Evolutionary conservation across 1,139 yeast genomes (phyloP), one percentile per base, ranked within the genome.

Genomic region (Kazachstania sp.): DNA sequence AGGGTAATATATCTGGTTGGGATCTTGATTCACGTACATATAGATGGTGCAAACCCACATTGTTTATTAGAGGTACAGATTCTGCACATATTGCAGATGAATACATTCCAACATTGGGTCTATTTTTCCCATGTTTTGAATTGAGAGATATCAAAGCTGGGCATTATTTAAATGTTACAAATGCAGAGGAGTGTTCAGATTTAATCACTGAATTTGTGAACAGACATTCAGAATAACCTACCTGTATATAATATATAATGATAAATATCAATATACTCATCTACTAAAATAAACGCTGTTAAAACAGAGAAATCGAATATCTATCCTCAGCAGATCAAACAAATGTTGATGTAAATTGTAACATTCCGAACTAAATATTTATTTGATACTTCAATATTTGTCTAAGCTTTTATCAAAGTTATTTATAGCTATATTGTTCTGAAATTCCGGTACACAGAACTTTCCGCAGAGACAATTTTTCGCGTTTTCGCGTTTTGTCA

Each of bases 21-120:
- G 95, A 95, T 16, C 85, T 72, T 61, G 79, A 76, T 51, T 73
- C 81, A 3, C 70, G 70, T 37, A 62, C 71, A 2, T 69, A 72
- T 26, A 69, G 83, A 43, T 88, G 78, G 78, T 63, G 75, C 0
- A 87, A 86, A 0, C 95, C 96, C 0, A 67, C 86, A 0, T 65
- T 90, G 49, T 85, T 92, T 60, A 72, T 92, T 12, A 72, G 97
- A 54, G 98, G 97, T 2, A 73, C 83, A 0, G 71, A 79, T 46
- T 85, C 95, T 0, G 66, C 71, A 8, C 90, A 87, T 63, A 81
- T 90, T n/a, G 82, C 95, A 0, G 97, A 90, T 64, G 97, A 88
- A 50, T 78, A 77, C 29, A 66, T 88, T 34, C 83, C 86, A 0
- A 79, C 78, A 31, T 83, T 87, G 47, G 95, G 94, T 1, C 70